These are phyloP conservation scores for Mycena sanguinolenta DNA, from an alignment of 768 basidiomycete genomes.

Conservation along the genomic window DNA sequence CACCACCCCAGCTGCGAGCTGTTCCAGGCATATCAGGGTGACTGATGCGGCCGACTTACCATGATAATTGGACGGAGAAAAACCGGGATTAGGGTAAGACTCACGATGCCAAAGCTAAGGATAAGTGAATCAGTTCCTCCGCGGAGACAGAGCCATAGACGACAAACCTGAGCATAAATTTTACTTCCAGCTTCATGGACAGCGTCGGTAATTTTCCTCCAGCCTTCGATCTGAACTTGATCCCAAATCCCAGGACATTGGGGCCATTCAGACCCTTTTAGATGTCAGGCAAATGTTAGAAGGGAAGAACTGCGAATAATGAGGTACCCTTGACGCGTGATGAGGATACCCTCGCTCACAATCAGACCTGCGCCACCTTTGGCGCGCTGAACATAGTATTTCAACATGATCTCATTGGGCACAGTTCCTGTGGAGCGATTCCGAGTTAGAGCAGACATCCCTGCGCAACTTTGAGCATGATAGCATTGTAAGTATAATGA, in stretches of 20 bases:
- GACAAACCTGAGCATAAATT: slow-evolving; percentile 5
- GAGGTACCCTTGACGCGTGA: slow-evolving; percentile 48
- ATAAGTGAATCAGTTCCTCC: background rate
- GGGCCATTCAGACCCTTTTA: background rate
- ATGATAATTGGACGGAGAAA: background rate
- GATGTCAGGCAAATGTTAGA: background rate
- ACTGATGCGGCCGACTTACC: background rate
- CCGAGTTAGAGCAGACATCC: slow-evolving; percentile 53
- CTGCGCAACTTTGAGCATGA: background rate
- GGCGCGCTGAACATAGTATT: slow-evolving; percentile 56
- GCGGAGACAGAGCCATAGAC: background rate
- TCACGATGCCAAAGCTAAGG: slow-evolving; percentile 5
- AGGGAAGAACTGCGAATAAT: background rate
- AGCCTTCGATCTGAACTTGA: background rate
- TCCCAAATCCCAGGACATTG: background rate
- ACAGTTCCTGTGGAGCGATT: slow-evolving; percentile 49
- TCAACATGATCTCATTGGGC: slow-evolving; percentile 50
- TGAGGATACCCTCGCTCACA: slow-evolving; percentile 47
- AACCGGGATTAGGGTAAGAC: background rate
- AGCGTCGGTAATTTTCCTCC: background rate
- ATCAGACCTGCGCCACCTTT: slow-evolving; percentile 52
- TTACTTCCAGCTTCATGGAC: background rate
- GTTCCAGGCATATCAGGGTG: background rate
- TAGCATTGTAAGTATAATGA: background rate
- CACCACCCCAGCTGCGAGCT: background rate